These are phyloP conservation scores for Dysphania ambrosioides DNA, from an alignment of 148 eudicot species.

Conservation along the genomic window DNA sequence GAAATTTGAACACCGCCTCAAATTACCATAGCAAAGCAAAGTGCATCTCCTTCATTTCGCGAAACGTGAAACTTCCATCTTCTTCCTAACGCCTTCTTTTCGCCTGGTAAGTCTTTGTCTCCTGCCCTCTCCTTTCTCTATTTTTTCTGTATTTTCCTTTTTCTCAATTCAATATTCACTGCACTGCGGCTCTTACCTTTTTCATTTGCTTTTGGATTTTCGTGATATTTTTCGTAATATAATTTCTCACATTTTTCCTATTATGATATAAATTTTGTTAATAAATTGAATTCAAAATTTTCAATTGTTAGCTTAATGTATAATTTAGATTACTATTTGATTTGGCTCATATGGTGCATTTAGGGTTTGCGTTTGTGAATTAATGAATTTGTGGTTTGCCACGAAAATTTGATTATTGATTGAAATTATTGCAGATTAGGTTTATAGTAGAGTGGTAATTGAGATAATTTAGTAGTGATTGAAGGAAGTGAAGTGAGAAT, in stretches of 20 bases:
- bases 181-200: not conserved
- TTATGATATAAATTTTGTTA: no score
- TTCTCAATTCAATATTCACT: no score
- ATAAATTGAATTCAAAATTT: no score
- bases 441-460: not conserved
- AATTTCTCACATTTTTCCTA: no score
- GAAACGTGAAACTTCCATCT: not conserved
- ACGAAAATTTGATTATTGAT: not conserved
- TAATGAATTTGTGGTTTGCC: not conserved
- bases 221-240: not conserved
- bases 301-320: not conserved
- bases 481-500: not conserved
- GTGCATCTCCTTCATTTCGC: no score
- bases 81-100: not conserved
- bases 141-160: not conserved
- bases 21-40: no score
- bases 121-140: no score
- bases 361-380: no score
- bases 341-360: no score
- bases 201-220: no score
- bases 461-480: not conserved
- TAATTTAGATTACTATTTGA: not conserved
- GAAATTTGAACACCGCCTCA: no score
- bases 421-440: not conserved
- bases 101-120: not conserved